These are phyloP conservation scores for Carex myosuroides DNA, from an alignment of 176 grass and related monocot species.

Conservation along the genomic window DNA sequence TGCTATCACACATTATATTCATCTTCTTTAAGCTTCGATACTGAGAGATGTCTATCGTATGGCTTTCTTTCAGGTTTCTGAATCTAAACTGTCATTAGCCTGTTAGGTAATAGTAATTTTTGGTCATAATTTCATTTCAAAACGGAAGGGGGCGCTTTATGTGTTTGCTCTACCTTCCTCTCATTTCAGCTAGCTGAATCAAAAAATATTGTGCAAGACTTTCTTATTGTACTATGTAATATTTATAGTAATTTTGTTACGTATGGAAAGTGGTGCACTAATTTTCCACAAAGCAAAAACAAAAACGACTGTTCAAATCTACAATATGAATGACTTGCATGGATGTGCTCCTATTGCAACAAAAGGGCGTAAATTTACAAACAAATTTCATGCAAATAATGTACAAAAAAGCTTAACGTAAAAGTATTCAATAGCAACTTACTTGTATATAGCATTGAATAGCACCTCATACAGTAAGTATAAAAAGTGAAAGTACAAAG, in stretches of 20 bases:
- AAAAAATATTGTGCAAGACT: too few species aligned
- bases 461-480: neutral
- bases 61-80: too few species aligned
- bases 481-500: neutral
- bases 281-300: neutral
- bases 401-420: neutral
- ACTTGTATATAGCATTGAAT: neutral
- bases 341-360: neutral
- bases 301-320: neutral
- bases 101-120: too few species aligned
- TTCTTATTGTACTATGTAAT: neutral
- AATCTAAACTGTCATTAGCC: too few species aligned
- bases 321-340: neutral
- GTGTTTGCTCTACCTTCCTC: too few species aligned
- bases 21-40: too few species aligned
- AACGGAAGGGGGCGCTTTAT: too few species aligned
- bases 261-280: neutral
- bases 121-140: too few species aligned
- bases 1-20: too few species aligned
- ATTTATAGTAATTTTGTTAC: neutral
- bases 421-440: neutral
- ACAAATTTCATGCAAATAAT: neutral
- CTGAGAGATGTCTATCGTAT: too few species aligned
- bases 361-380: neutral
- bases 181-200: too few species aligned